Base-by-base conservation (phyloP, 805 yeast genomes). In the Phaffomyces opuntiae region DNA sequence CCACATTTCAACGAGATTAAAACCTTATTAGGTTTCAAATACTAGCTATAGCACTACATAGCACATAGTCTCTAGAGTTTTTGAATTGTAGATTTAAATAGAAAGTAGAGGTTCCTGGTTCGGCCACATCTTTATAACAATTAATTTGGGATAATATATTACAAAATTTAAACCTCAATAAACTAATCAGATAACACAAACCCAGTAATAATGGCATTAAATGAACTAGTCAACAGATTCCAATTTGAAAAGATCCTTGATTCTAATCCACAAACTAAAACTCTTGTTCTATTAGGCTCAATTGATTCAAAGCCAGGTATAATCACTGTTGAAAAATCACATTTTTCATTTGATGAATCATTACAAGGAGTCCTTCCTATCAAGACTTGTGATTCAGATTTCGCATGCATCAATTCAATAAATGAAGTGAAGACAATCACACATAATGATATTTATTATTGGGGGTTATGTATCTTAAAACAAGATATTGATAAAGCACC, bases 401-500 rank as follows among this genome's bases (percentile, higher is more conserved):
- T 40, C 16, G 48, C 48, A 3, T 45, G 48, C 13, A 41, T 45
- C 44, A 45, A 45, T 31, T 58, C 58, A 1, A 53, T 66, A 24
- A 51, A 62, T n/a, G 51, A 52, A 9, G 36, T 66, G 24, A 49
- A 53, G 19, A 58, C 63, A 25, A 70, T 81, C 17, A 81, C 86
- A n/a, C 61, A 67, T 14, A 93, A 91, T 61, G 97, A 88, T 55
- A 80, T 90, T 1, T 91, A 91, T 59, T 74, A 74, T 50, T 91
- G 98, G 97, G 87, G 87, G 13, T 62, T 76, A 39, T 77, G 77
- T 1, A 62, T 74, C 1, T 52, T 83, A 37, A 53, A 54, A 4
- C 82, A 78, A 50, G 68, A 73, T 40, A 49, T 78, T n/a, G 68
- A 66, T 0, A 52, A 54, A 0, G 54, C 54, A 5, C 87, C 95